phyloP scores from a whole-genome alignment of 805 yeast species.

The Candida ipomoeae region DNA sequence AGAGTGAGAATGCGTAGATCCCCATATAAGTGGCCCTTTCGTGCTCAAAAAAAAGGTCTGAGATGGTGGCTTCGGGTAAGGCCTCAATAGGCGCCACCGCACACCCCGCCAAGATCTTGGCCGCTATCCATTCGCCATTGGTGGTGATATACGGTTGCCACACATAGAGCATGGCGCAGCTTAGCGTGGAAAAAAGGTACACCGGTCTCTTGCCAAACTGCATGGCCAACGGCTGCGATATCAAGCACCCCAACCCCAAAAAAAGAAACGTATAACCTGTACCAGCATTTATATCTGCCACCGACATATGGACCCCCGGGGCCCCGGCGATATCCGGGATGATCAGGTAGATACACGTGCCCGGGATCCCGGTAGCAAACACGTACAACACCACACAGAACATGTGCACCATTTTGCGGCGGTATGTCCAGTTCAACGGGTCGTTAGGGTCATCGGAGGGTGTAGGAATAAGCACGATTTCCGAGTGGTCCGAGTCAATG shows the following conservation, averaged over 20 bases:
- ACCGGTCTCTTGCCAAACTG: slow-evolving; percentile 48
- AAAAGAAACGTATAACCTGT: slow-evolving; percentile 15
- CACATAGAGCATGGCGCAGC: slow-evolving; percentile 35
- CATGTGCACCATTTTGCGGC: slow-evolving; percentile 45
- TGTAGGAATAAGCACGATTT: slow-evolving; percentile 56
- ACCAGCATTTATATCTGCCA: slow-evolving; percentile 15
- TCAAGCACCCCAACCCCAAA: slow-evolving; percentile 38
- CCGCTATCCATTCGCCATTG: slow-evolving; percentile 21
- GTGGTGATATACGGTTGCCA: slow-evolving; percentile 40
- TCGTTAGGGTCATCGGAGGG: slow-evolving; percentile 69
- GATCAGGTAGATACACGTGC: slow-evolving; percentile 16
- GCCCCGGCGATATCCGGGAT: slow-evolving; percentile 16
- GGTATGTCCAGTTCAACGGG: slow-evolving; percentile 59
- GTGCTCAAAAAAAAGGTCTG: slow-evolving; percentile 50
- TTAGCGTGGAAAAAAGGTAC: slow-evolving; percentile 35
- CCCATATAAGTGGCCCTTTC: slow-evolving; percentile 27
- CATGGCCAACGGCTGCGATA: slow-evolving; percentile 49
- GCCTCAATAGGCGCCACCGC: slow-evolving; percentile 45
- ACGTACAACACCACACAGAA: slow-evolving; percentile 35
- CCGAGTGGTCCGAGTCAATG: slow-evolving; percentile 28
- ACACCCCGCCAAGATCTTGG: slow-evolving; percentile 17
- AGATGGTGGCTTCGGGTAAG: slow-evolving; percentile 45
- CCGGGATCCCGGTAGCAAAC: slow-evolving; percentile 37
- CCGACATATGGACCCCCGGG: slow-evolving; percentile 11
- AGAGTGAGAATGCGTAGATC: slow-evolving; percentile 19